Conservation (phyloP, 2,329 filamentous ascomycete species). For the Fusarium gaditjirri region DNA sequence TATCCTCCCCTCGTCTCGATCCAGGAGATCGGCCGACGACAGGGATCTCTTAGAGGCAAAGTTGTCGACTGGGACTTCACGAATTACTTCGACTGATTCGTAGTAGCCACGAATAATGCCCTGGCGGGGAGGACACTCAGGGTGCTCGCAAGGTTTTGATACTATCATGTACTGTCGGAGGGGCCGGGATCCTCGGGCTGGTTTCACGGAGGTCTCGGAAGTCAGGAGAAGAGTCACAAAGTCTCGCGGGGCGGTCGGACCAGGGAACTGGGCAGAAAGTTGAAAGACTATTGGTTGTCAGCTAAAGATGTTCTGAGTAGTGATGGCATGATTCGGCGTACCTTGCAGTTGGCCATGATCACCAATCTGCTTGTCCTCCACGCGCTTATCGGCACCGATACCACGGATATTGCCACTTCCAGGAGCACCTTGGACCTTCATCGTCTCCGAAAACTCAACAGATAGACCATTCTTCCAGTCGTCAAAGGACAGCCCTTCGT, state of each 20-base stretch:
- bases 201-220: constrained; percentile 62
- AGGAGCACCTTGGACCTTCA: constrained; percentile 75
- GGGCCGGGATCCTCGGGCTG: constrained; percentile 49
- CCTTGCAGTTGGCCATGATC: constrained; percentile 72
- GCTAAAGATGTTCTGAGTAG: constrained; percentile 13
- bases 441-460: constrained; percentile 81
- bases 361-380: constrained; percentile 71
- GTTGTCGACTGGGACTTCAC: constrained; percentile 75
- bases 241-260: constrained; percentile 86
- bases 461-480: constrained; percentile 82
- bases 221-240: constrained; percentile 85
- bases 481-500: constrained; percentile 79
- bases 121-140: constrained; percentile 73
- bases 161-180: constrained; percentile 84
- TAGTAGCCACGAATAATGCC: constrained; percentile 88
- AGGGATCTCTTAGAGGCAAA: constrained; percentile 48
- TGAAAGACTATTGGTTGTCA: constrained; percentile 73
- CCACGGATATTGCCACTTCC: constrained; percentile 83
- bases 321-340: constrained; percentile 44
- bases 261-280: constrained; percentile 88
- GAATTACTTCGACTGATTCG: constrained; percentile 90
- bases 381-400: constrained; percentile 80
- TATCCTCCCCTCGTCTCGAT: constrained; percentile 43
- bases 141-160: constrained; percentile 84
- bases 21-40: constrained; percentile 47